Evolutionary conservation across 78 protist genomes (phyloP).

Genomic region (Dictyostelium citrinum): DNA sequence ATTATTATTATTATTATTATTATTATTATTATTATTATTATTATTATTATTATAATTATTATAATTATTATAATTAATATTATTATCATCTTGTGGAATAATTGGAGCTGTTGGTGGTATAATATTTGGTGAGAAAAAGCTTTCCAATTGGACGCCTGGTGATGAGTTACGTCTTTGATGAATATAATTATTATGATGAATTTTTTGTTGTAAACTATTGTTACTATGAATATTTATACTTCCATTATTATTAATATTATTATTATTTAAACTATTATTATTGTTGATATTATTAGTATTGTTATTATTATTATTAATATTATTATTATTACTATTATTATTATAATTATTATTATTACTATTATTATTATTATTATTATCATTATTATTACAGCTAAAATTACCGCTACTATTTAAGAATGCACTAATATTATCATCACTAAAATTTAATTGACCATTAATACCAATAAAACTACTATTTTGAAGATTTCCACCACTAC

Average conservation of each 20-base stretch:
- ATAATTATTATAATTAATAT: background rate
- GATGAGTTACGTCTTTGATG: constrained; percentile 23
- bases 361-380: background rate
- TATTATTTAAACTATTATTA: background rate
- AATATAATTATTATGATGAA: background rate
- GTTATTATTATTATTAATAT: background rate
- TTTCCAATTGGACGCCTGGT: background rate
- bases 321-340: background rate
- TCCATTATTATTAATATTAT: background rate
- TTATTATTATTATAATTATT: background rate
- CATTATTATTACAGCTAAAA: background rate
- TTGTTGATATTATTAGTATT: background rate
- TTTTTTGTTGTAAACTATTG: background rate
- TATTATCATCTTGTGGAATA: background rate
- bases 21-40: background rate
- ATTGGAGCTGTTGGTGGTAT: background rate
- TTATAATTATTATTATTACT: background rate
- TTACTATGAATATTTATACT: background rate
- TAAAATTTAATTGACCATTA: background rate
- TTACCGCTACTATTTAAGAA: background rate
- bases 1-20: background rate
- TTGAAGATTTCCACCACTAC: background rate
- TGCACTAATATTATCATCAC: background rate
- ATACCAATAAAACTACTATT: background rate
- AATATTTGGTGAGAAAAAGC: background rate